These are phyloP conservation scores for Diplodia seriata DNA, from an alignment of 2,329 filamentous ascomycete genomes.

Conservation along the genomic window DNA sequence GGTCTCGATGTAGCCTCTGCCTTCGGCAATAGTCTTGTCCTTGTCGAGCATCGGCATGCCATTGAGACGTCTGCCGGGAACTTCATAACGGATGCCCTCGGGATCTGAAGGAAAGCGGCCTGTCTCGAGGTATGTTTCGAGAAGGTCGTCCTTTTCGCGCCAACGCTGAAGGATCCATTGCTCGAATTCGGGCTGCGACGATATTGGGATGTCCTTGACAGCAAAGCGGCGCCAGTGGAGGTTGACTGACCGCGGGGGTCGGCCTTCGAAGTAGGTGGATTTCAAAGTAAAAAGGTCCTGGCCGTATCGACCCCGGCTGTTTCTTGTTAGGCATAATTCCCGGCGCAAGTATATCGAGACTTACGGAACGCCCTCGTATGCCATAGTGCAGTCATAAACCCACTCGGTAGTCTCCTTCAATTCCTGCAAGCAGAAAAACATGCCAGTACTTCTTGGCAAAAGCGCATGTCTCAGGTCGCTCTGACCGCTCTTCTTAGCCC, in stretches of 20 bases:
- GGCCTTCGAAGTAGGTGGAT: constrained; percentile 86
- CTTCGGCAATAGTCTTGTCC: constrained; percentile 4
- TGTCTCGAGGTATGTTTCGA: constrained; percentile 76
- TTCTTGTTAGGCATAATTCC: constrained; percentile 30
- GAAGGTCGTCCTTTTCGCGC: constrained; percentile 87
- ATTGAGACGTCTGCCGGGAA: constrained; percentile 1
- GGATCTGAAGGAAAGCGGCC: constrained; percentile 81
- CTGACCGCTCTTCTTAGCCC: constrained; percentile 76
- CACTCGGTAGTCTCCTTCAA: constrained; percentile 77
- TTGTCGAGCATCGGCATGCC: constrained; percentile 24
- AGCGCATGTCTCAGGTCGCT: constrained; percentile 74
- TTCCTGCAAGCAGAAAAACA: constrained; percentile 80
- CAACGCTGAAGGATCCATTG: constrained; percentile 83
- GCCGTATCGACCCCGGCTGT: constrained; percentile 67
- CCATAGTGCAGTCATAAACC: constrained; percentile 91
- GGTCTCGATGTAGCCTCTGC: constrained; percentile 53
- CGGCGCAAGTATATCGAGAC: constrained; percentile 50
- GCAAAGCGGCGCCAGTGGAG: constrained; percentile 93
- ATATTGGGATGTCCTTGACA: constrained; percentile 78
- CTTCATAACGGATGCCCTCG: constrained; percentile 24
- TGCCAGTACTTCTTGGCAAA: constrained; percentile 80
- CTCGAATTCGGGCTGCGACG: constrained; percentile 75
- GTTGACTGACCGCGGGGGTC: constrained; percentile 91
- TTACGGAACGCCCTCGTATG: constrained; percentile 92
- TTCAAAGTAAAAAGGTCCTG: constrained; percentile 86